Evolutionary conservation across 441 rosid genomes (phyloP), one percentile per base, ranked within the genome.

Genomic region (Arabidopsis lyrata): DNA sequence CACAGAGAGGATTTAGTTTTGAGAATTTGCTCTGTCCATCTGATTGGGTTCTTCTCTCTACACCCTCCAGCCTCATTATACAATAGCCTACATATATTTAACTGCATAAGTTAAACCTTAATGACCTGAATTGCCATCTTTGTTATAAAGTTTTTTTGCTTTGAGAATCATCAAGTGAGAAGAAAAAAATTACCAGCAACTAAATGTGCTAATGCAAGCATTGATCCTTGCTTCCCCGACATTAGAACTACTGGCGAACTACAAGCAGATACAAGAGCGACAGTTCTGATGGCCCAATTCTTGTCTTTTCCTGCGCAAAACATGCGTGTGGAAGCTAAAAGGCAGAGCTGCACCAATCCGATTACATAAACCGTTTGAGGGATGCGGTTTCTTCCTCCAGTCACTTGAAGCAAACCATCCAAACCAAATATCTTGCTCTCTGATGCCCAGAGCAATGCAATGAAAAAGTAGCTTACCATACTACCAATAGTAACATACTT

Each of bases 161-260:
- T 63, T 36, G 41, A 74, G 15, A 41, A 70, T 24, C 14, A 7
- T 20, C 62, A 65, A 77, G 20, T 22, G 62, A 12, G 58, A 9
- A 32, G 71, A 41, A 47, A 66, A 8, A 78, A 71, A 18, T 39
- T 76, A 91, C 98, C 98, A 85, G 92, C 97, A 45, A 87, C 48
- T 39, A 93, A 36, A 41, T 83, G 81, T 66, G 88, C 97, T 78
- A 91, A 77, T 60, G 90, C 86, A 54, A 87, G 78, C 86, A 90
- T 75, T 41, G 99, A 75, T 75, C 98, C 99, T 83, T 95, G 99
- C 73, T 86, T 86, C 74, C 98, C 97, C 2, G 88, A 87, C 78
- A 95, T 78, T 76, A 90, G 47, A 60, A 93, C 90, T 50, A 95
- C 73, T 49, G 95, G 83, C 74, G 98, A 77, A 83, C 97, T 91